Percentiles rank a stretch among this genome's conserved stretches.
phyloP scores from a whole-genome alignment of 768 basidiomycete genomes.

The Termitomyces sp. region DNA sequence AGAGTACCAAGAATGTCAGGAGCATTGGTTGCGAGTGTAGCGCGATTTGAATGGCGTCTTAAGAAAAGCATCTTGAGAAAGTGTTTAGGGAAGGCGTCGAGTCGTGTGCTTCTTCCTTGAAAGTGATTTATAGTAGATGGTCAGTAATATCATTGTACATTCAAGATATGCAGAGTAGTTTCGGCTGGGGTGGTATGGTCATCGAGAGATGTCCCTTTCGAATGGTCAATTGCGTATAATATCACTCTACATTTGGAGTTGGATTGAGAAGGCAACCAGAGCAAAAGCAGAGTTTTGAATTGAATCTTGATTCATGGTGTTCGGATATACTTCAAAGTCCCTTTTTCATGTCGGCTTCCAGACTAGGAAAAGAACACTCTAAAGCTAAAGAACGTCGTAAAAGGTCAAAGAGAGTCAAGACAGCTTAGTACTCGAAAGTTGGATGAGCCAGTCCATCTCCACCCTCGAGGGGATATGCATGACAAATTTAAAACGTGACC shows the following conservation, averaged over 20 bases:
- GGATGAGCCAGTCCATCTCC: too few species aligned
- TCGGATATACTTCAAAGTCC: not conserved
- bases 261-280: not conserved
- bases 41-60: too few species aligned
- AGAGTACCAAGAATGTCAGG: not conserved
- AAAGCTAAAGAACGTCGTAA: too few species aligned
- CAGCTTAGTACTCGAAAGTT: too few species aligned
- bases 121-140: not conserved
- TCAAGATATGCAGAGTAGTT: not conserved
- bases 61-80: too few species aligned
- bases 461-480: too few species aligned
- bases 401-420: too few species aligned
- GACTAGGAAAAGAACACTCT: too few species aligned
- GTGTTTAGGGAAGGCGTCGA: not conserved
- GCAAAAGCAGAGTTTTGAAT: too few species aligned
- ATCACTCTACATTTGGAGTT: not conserved
- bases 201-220: not conserved
- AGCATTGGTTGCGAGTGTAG: not conserved
- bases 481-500: too few species aligned
- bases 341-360: not conserved
- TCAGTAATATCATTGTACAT: not conserved
- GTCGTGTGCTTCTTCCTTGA: constrained; percentile 8
- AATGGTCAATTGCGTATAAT: not conserved
- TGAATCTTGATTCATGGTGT: not conserved
- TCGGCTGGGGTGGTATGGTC: not conserved